Evolutionary conservation across 805 yeast genomes (phyloP).

Genomic region (Myxozyma monticola): DNA sequence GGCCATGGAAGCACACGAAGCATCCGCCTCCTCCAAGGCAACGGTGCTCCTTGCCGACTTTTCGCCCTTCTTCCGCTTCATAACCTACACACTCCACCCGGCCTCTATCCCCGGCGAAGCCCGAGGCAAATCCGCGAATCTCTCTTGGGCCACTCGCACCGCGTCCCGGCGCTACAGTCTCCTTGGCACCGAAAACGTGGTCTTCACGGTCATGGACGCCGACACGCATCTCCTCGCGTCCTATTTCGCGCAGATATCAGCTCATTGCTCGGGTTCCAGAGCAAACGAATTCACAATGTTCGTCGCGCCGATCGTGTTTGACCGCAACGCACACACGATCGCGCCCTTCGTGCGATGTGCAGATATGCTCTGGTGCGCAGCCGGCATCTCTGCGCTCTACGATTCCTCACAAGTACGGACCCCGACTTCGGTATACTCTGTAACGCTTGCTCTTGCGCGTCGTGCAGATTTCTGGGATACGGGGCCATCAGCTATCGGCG

Average conservation of each 20-base stretch:
- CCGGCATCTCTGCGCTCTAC: conserved; percentile 30
- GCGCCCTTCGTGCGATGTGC: conserved; percentile 31
- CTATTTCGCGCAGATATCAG: conserved; percentile 22
- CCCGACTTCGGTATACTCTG: conserved; percentile 31
- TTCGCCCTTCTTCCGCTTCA: conserved; percentile 12
- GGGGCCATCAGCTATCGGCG: conserved; percentile 31
- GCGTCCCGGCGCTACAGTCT: conserved; percentile 9
- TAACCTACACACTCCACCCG: conserved; percentile 27
- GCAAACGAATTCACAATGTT: conserved; percentile 19
- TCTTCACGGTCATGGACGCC: conserved; percentile 31
- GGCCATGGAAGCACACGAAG: conserved; percentile 28
- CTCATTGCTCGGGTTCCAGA: conserved; percentile 1
- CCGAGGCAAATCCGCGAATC: conserved; percentile 31
- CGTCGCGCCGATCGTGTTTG: conserved; percentile 30
- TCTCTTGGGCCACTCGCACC: conserved; percentile 30
- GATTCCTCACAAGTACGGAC: conserved; percentile 21
- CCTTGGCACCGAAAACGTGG: conserved; percentile 1
- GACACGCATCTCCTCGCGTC: conserved; percentile 28
- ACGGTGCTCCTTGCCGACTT: conserved; percentile 10
- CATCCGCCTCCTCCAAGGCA: conserved; percentile 18
- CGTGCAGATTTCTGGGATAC: conserved; percentile 32
- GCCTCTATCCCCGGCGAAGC: conserved; percentile 23
- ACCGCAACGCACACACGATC: conserved; percentile 29
- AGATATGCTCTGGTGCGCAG: conserved; percentile 31
- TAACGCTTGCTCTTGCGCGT: conserved; percentile 25